Evolutionary conservation across 352 stramenopile species (phyloP).

Genomic region (Hyphochytrium catenoides): DNA sequence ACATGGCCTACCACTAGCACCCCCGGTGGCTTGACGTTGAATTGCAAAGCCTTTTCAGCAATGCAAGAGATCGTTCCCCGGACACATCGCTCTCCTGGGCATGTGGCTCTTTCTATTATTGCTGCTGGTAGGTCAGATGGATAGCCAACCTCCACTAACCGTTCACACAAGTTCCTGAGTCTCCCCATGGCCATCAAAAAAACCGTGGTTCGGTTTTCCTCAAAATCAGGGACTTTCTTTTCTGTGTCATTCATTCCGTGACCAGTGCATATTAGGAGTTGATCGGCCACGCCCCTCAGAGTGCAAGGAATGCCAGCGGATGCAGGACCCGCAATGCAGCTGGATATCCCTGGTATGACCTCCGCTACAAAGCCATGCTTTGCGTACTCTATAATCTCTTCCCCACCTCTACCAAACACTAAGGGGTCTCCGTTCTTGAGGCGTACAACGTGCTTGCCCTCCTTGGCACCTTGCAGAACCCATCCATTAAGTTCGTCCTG

Average conservation of each 20-base stretch:
- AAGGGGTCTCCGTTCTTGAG: conserved; percentile 95
- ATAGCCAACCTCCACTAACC: conserved; percentile 61
- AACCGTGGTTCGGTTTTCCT: conserved; percentile 81
- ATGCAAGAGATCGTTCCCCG: conserved; percentile 68
- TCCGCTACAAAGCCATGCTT: conserved; percentile 43
- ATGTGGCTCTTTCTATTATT: conserved; percentile 78
- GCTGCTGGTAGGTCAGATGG: conserved; percentile 65
- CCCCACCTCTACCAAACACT: conserved; percentile 81
- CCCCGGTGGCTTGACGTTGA: conserved; percentile 64
- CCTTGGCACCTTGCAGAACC: conserved; percentile 49
- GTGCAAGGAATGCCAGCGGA: conserved; percentile 82
- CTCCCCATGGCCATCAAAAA: conserved; percentile 93
- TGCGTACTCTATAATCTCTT: conserved; percentile 67
- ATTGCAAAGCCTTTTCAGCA: conserved; percentile 43
- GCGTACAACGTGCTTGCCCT: conserved; percentile 74
- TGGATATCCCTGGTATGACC: conserved; percentile 78
- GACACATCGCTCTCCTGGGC: conserved; percentile 56
- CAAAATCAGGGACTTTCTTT: conserved; percentile 80
- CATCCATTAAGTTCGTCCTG: conserved; percentile 82
- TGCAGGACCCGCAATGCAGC: conserved; percentile 74
- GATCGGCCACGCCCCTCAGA: conserved; percentile 79
- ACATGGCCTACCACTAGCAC: conserved; percentile 83
- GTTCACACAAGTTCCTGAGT: conserved; percentile 55
- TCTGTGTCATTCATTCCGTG: conserved; percentile 73
- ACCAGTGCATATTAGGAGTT: conserved; percentile 73